Conservation (phyloP, 2,329 filamentous ascomycete genomes). For the Madurella mycetomatis region DNA sequence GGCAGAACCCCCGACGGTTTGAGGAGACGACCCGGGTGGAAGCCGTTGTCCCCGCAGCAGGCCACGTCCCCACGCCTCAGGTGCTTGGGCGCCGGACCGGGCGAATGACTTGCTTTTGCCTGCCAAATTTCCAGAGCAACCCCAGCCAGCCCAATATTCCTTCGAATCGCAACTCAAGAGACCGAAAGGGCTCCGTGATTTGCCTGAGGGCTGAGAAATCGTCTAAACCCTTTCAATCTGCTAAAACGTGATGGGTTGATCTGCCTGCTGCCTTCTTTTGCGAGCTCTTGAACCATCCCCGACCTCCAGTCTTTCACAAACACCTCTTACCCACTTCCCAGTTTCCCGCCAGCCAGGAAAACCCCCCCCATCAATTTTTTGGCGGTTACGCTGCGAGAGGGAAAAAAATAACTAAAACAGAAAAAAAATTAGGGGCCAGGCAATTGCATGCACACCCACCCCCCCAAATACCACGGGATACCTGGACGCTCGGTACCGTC, state of each 20-base stretch:
- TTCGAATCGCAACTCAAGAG: conserved; percentile 24
- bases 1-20: not conserved
- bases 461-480: conserved; percentile 8
- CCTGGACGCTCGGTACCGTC: conserved; percentile 18
- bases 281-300: conserved; percentile 15
- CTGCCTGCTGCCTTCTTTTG: conserved; percentile 12
- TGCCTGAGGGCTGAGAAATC: conserved; percentile 22
- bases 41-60: conserved; percentile 9
- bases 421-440: conserved; percentile 7
- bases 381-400: not conserved
- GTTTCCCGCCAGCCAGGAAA: conserved; percentile 1
- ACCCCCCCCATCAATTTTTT: conserved; percentile 5
- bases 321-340: conserved; percentile 2
- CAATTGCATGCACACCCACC: conserved; percentile 15
- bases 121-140: conserved; percentile 23
- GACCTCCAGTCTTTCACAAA: conserved; percentile 14
- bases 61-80: not conserved
- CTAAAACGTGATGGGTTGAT: conserved; percentile 20
- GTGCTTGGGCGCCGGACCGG: conserved; percentile 11
- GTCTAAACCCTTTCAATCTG: conserved; percentile 27
- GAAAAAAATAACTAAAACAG: not conserved
- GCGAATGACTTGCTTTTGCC: conserved; percentile 16
- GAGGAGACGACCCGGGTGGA: conserved; percentile 2
- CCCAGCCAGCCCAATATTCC: conserved; percentile 28
- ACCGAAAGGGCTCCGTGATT: conserved; percentile 17